These are phyloP conservation scores for Trichophyton simii DNA, from an alignment of 2,329 filamentous ascomycete species.

Conservation along the genomic window DNA sequence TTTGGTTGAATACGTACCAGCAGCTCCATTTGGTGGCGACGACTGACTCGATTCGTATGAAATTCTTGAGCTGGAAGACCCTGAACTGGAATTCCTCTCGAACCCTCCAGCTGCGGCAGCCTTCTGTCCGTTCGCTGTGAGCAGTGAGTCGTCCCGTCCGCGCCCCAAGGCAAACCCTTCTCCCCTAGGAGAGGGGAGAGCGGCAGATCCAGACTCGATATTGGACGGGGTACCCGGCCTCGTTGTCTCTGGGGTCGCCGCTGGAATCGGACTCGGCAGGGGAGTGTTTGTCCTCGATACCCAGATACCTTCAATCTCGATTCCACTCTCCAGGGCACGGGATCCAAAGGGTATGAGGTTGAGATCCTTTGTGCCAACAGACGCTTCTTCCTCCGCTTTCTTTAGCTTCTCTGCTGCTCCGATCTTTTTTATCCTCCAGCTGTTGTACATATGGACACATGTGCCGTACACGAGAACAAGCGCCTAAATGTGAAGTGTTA, in stretches of 20 bases:
- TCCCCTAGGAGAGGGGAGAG: neutral
- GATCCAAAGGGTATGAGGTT: constrained; percentile 73
- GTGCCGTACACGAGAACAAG: constrained; percentile 57
- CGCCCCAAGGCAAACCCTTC: neutral
- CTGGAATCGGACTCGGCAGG: constrained; percentile 15
- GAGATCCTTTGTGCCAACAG: constrained; percentile 45
- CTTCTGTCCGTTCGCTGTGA: neutral
- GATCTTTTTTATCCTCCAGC: constrained; percentile 49
- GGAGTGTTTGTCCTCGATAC: constrained; percentile 42
- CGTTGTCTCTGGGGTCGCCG: constrained; percentile 17
- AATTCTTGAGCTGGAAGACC: neutral
- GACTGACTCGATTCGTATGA: neutral
- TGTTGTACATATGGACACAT: constrained; percentile 46
- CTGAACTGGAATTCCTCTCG: neutral
- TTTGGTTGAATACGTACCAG: neutral
- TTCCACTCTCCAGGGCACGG: constrained; percentile 67
- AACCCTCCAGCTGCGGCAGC: neutral
- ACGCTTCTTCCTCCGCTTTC: constrained; percentile 37
- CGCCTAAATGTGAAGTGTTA: constrained; percentile 27
- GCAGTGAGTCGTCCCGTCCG: neutral
- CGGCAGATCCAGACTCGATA: neutral
- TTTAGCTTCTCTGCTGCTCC: constrained; percentile 56
- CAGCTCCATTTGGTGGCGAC: neutral
- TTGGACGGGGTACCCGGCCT: constrained; percentile 9
- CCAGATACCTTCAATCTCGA: constrained; percentile 79